Conservation (phyloP, 192 early-diverging fungal species). For the Geosiphon pyriformis region DNA sequence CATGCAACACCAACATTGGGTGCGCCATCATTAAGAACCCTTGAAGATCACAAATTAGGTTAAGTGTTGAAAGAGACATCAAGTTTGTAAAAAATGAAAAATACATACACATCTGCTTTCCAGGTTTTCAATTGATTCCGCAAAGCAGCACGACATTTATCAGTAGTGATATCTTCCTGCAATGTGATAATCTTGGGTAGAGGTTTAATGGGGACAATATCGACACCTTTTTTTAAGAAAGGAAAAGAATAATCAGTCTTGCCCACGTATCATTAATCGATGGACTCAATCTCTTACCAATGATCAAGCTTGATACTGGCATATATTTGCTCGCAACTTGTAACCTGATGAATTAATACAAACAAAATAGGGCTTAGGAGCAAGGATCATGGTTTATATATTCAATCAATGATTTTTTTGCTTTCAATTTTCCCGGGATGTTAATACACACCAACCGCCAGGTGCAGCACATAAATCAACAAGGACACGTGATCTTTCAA, state of each 20-base stretch:
- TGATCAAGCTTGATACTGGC: constrained; percentile 90
- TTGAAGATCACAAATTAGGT: no score
- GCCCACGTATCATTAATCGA: no score
- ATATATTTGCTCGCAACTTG: constrained; percentile 98
- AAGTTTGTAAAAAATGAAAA: no score
- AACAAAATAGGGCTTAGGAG: background rate
- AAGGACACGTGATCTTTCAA: constrained; percentile 76
- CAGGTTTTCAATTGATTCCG: constrained; percentile 92
- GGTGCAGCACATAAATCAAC: constrained; percentile 98
- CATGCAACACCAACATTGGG: constrained; percentile 96
- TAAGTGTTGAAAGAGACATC: no score
- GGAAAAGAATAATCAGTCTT: no score
- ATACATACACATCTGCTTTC: constrained; percentile 90
- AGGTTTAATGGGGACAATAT: constrained; percentile 94
- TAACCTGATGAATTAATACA: constrained; percentile 43
- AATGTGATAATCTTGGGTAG: constrained; percentile 93
- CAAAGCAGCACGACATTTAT: constrained; percentile 82
- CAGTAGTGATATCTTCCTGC: constrained; percentile 94
- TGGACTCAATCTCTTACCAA: constrained; percentile 59
- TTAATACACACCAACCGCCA: constrained; percentile 79
- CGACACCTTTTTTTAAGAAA: constrained; percentile 76
- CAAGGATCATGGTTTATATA: background rate
- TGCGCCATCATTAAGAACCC: constrained; percentile 96
- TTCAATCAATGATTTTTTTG: background rate
- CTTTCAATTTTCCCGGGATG: background rate